Percentiles rank a stretch among this genome's conserved stretches.
phyloP scores from a whole-genome alignment of 345 rosid species.

The Heritiera littoralis region DNA sequence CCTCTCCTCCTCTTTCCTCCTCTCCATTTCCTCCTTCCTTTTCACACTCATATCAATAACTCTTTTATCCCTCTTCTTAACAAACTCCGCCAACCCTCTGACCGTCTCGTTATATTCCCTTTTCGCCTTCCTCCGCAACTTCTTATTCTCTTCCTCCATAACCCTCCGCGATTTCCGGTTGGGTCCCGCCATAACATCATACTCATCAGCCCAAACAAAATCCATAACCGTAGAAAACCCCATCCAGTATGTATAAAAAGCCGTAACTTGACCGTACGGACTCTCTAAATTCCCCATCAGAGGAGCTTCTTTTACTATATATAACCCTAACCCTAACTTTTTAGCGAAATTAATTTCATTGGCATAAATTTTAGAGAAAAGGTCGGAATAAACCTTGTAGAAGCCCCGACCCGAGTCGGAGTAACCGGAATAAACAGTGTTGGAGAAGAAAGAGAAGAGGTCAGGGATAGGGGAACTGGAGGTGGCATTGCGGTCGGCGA shows the following conservation, averaged over 20 bases:
- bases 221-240: slow-evolving; percentile 85
- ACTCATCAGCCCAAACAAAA: slow-evolving; percentile 84
- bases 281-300: slow-evolving; percentile 85
- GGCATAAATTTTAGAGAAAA: slow-evolving; percentile 56
- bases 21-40: slow-evolving; percentile 69
- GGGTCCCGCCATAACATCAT: slow-evolving; percentile 68
- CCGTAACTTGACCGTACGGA: slow-evolving; percentile 72
- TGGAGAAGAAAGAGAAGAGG: slow-evolving; percentile 79
- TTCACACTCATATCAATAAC: slow-evolving; percentile 75
- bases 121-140: slow-evolving; percentile 80
- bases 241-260: slow-evolving; percentile 85
- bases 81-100: slow-evolving; percentile 78
- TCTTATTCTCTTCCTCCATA: slow-evolving; percentile 96
- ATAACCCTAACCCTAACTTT: slow-evolving; percentile 59
- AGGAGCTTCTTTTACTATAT: slow-evolving; percentile 68
- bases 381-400: slow-evolving; percentile 78
- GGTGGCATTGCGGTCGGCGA: slow-evolving; percentile 56
- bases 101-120: slow-evolving; percentile 82
- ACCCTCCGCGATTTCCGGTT: slow-evolving; percentile 73
- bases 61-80: slow-evolving; percentile 91
- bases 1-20: slow-evolving; percentile 58
- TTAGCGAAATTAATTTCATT: slow-evolving; percentile 64
- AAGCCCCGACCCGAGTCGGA: slow-evolving; percentile 76
- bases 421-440: slow-evolving; percentile 64
- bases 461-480: slow-evolving; percentile 58